Conservation (phyloP, 768 basidiomycete species). For the Suillus plorans region DNA sequence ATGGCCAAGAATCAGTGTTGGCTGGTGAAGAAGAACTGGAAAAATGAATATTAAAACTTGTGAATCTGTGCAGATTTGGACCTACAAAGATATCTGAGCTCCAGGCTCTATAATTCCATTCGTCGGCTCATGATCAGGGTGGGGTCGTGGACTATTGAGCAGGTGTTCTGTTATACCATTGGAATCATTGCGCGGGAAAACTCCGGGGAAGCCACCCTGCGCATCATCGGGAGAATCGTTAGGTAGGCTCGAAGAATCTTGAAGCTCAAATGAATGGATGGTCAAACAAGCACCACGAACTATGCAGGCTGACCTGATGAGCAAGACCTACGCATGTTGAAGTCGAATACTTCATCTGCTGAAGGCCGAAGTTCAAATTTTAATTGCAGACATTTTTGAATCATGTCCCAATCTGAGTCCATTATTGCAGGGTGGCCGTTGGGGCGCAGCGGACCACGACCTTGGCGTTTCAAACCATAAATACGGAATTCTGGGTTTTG, state of each 20-base stretch:
- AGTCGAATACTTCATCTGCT: background rate
- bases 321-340: background rate
- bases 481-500: background rate
- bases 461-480: background rate
- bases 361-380: background rate
- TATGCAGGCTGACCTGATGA: background rate
- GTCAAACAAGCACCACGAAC: background rate
- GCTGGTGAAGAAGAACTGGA: too few relatives aligned
- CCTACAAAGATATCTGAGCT: too few relatives aligned
- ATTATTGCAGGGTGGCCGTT: background rate
- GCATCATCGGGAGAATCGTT: too few relatives aligned
- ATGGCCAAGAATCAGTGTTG: too few relatives aligned
- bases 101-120: too few relatives aligned
- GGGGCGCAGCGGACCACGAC: background rate
- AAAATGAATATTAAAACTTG: too few relatives aligned
- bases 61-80: too few relatives aligned
- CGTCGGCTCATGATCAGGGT: too few relatives aligned
- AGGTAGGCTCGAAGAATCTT: background rate
- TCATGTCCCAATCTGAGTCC: background rate
- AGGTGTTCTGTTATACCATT: too few relatives aligned
- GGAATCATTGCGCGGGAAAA: too few relatives aligned
- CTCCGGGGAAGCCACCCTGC: too few relatives aligned
- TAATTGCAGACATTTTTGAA: background rate
- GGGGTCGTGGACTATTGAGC: too few relatives aligned
- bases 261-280: background rate